These are phyloP conservation scores for Boletus patriciae DNA, from an alignment of 768 basidiomycete species.

Conservation along the genomic window DNA sequence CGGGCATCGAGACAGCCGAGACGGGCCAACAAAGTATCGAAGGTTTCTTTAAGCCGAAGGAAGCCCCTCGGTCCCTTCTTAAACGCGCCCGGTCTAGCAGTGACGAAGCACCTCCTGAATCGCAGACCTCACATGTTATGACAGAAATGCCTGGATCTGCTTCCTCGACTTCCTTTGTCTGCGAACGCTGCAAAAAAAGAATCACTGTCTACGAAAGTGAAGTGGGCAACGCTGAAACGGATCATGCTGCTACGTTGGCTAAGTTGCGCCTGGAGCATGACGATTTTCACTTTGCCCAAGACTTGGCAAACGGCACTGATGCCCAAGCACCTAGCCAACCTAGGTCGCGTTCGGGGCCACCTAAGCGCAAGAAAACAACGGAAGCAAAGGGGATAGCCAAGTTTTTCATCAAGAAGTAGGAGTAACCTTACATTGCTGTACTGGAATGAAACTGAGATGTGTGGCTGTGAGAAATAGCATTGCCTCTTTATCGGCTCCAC, in stretches of 20 bases:
- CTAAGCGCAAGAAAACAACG: conserved; percentile 33
- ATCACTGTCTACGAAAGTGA: conserved; percentile 36
- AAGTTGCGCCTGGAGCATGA: conserved; percentile 68
- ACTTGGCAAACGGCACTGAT: conserved; percentile 53
- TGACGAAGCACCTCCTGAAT: conserved; percentile 1
- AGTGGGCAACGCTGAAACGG: conserved; percentile 23
- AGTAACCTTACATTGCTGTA: background rate
- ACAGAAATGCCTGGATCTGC: conserved; percentile 1
- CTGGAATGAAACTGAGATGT: background rate
- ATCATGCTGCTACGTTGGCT: conserved; percentile 37
- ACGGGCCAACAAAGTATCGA: conserved; percentile 85
- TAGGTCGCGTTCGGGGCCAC: conserved; percentile 17
- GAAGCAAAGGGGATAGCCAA: conserved; percentile 45
- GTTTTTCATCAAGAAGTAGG: conserved; percentile 43
- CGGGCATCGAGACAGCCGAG: conserved; percentile 73
- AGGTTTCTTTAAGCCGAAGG: conserved; percentile 64
- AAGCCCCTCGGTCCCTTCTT: conserved; percentile 20
- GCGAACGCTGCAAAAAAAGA: conserved; percentile 55
- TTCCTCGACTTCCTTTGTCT: conserved; percentile 46
- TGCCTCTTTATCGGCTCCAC: background rate
- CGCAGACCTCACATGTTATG: background rate
- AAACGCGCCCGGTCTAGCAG: conserved; percentile 44
- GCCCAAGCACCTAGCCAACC: conserved; percentile 1
- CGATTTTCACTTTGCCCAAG: conserved; percentile 88
- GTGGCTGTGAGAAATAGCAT: background rate